Base-by-base conservation (phyloP, 2,329 filamentous ascomycete species). In the Colletotrichum musicola region DNA sequence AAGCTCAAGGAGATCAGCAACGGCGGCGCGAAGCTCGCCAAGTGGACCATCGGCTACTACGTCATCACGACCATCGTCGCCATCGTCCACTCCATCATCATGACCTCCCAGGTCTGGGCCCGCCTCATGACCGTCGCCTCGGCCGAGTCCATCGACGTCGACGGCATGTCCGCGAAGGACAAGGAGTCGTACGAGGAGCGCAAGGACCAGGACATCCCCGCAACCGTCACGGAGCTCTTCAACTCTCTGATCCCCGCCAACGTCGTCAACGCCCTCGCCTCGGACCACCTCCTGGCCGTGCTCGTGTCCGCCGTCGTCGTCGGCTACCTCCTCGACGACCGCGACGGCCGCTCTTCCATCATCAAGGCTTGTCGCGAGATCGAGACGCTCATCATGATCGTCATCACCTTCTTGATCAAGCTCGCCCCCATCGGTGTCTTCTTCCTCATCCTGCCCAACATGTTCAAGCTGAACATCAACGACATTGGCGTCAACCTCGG, bases 361-460 rank as follows among this genome's bases (percentile, higher is more conserved):
- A 72, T 86, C 40, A 77, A 79, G 22, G 81, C 81, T 0, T 75
- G 83, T 4, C 78, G 79, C 30, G 85, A 87, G 72, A 76, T 87
- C 42, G 84, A 87, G 69, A 75, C 75, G 16, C 81, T 87, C 62
- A 80, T 86, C 66, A 81, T 80, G 63, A 77, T 76, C 38, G 75
- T 85, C 71, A 85, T 86, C 69, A 82, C 78, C 1, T 82, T 81
- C 54, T 76, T 87, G 38, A 86, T 87, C 75, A 77, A 83, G 64
- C 67, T 82, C 6, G 84, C 85, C 0, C 85, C 85, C 1, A 77
- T 85, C 35, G 85, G 85, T 71, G 84, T 87, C 61, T 87, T 87
- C 75, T 86, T 84, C 75, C 35, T 61, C 1, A 86, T 87, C 70
- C 74, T 87, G 67, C 79, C 84, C 47, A 87, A 87, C 72, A 74